Base-by-base conservation (phyloP, 1,139 yeast genomes). In the Torulaspora pretoriensis region DNA sequence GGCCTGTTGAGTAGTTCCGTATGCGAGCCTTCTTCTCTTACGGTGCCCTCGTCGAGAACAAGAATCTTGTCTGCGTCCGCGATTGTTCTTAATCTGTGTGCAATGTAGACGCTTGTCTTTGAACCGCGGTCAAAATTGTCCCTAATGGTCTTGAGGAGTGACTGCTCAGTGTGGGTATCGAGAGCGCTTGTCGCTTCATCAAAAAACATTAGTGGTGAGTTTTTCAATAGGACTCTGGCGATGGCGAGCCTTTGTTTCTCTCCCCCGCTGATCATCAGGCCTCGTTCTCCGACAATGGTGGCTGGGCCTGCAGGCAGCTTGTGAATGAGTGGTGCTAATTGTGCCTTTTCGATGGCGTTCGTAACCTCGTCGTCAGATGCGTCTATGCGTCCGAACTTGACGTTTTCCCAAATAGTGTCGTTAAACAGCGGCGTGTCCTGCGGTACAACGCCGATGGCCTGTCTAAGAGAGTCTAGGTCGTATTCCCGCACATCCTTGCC, bases 201-300 rank as follows among this genome's bases (percentile, higher is more conserved):
- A 54, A 92, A 89, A 64, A 94, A 92, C 49, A 95, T 85, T 43
- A 94, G 87, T 12, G 95, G 94, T 0, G 97, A 81, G 51, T 78
- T 74, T 67, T 94, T 94, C 55, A 92, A 69, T 38, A 92, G 68
- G 14, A 92, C 78, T 54, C 99, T 73, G 0, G 97, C 94, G 56
- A 92, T 88, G 0, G 98, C 98, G 43, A 92, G 72, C 51, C 99
- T 73, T 66, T 92, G 99, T 63, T 94, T 90, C 65, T 92, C 98
- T 46, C 99, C 99, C 10, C 99, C 98, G 8, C 97, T 88, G 38
- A 92, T 89, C 98, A 92, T 92, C 76, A 92, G 75, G 17, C 99
- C 98, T 56, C 99, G 73, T 66, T 94, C 99, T 40, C 99, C 99
- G n/a, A 92, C 98, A 45, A 86, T 73, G 0, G 98, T 92, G 29